Base-by-base conservation (phyloP, 2,329 filamentous ascomycete species). In the Alternaria conjuncta region DNA sequence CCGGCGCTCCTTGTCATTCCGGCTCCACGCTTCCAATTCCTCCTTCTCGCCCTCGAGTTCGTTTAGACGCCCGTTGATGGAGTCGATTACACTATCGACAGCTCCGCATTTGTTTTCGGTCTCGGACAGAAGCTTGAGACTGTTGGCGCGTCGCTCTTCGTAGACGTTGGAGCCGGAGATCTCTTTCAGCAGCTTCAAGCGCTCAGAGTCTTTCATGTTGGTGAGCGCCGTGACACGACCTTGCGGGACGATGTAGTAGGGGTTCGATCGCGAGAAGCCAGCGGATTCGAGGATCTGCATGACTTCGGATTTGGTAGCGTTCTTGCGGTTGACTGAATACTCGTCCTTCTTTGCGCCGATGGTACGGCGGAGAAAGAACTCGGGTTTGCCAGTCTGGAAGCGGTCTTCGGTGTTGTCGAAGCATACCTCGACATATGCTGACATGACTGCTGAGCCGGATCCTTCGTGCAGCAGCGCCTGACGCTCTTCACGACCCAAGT, bases 281-380 rank as follows among this genome's bases (percentile, higher is more conserved):
- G 96, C 96, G 8, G 94, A 96, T 80, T 99, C 96, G 45, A 99
- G 87, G 41, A 99, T 87, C 79, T 97, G 97, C 85, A 96, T 92
- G 63, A 99, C 95, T 78, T 99, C 96, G 66, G 90, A 87, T 79
- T 97, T 97, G 41, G 94, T 97, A 32, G 94, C 93, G 70, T 97
- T 97, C 83, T 97, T 99, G 78, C 94, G 92, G 81, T 99, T 96
- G 28, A 99, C 88, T 2, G 95, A 97, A 80, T 98, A 99, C 83
- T 99, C 96, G 79, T 99, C 96, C 82, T 99, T 99, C 82, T 99
- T 98, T 67, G 95, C 86, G 56, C 95, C 96, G 79, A 99, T 99
- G 0, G 96, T 98, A 47, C 96, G 92, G 66, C 96, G 92, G 62
- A 99, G 84, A 45, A 96, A 90, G 51, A 98, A 89, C 79, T 99